Base-by-base conservation (phyloP, 2,329 filamentous ascomycete genomes). In the Neocucurbitaria cava region DNA sequence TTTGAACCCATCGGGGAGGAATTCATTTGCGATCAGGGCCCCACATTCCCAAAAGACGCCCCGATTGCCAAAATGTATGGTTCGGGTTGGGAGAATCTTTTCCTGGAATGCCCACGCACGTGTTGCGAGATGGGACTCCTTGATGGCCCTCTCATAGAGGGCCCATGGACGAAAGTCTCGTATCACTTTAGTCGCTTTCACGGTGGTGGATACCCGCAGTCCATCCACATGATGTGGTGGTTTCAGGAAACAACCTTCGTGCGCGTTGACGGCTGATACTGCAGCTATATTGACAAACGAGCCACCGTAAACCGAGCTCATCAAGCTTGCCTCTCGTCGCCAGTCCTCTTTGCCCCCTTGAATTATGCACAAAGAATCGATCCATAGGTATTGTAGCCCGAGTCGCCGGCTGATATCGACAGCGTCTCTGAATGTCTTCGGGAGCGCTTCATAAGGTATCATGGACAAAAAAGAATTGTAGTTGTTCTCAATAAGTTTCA, bases 81-180 rank as follows among this genome's bases (percentile, higher is more conserved):
- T 52, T 9, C 49, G 49, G 28, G 49, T 41, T 11, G 49, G 28
- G 7, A 52, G 24, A 39, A 52, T 15, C 23, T 36, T 39, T 28
- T 52, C 49, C 21, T 52, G 49, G 35, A 46, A 35, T 31, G 49
- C 42, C 49, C 49, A 52, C 5, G 41, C 49, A n/a, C 49, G 33
- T 23, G 41, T 46, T 40, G 30, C 42, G 6, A 52, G 36, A 39
- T 52, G 42, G 6, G 33, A 36, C 5, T 15, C 33, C n/a, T 5
- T 18, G 5, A 15, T 18, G 13, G 33, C 6, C 13, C 9, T 23
- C n/a, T 40, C 18, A 9, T 52, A 39, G 21, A 38, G 18, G n/a
- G 38, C 20, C 20, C 21, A 26, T 26, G 21, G 23, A 2, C 38
- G 31, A 33, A 52, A 28, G 42, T 52, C 33, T 26, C 24, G 18